Base-by-base conservation (phyloP, 2,329 filamentous ascomycete genomes). In the Nannizziopsis arthrosporioides region DNA sequence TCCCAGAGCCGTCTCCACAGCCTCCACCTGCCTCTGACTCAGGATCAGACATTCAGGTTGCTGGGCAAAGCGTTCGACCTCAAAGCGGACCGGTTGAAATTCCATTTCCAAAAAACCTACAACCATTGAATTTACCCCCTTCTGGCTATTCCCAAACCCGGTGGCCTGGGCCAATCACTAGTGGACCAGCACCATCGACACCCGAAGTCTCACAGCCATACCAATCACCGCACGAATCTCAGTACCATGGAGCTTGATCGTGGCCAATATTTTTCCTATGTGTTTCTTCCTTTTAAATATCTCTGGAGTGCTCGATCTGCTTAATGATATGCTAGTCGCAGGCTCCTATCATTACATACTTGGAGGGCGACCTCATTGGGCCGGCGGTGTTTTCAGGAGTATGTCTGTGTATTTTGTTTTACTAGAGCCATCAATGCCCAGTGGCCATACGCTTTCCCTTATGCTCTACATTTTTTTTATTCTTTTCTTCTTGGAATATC, bases 11-110 rank as follows among this genome's bases (percentile, higher is more conserved):
- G 9, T 14, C 41, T 30, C 27, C 30, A 12, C 22, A 5, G 15
- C 31, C 38, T 38, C 32, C 18, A 4, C 46, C 42, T 15, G n/a
- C 18, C 5, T 48, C 46, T 5, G 46, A 48, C n/a, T 48, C 46
- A 18, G 45, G 51, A 14, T 39, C 49, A 36, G 48, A 50, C 32
- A 32, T 42, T 37, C 32, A 48, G 32, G 18, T n/a, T 3, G n/a
- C 39, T 34, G 42, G 39, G n/a, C 38, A 48, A 9, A 48, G 50
- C 39, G 50, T 52, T 32, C 49, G 48, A 36, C 52, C 48, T 19
- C 46, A 50, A 47, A 54, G 43, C 8, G 44, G 34, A n/a, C 32
- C 53, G 2, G 30, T 22, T n/a, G 36, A 44, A 15, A 35, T 44
- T 19, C 14, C 48, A 15, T 35, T 48, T 14, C 44, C 51, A 5